A percentile compares a stretch with the other conserved stretches of the same genome.
phyloP scores from a whole-genome alignment of 2,329 filamentous ascomycete species.

The Ophiosphaerella narmari region DNA sequence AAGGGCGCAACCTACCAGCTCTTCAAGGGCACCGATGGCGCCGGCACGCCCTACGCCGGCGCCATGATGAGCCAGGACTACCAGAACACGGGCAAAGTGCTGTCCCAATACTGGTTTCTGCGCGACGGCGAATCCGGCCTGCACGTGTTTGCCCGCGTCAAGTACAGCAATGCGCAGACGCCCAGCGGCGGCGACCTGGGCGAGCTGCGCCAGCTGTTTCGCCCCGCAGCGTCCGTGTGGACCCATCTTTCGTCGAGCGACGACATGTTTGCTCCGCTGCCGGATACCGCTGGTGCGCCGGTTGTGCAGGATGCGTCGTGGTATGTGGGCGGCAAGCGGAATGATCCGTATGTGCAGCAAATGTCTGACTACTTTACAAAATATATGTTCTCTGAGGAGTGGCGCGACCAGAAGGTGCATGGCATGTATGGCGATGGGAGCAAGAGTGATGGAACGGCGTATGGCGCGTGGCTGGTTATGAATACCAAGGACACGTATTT shows the following conservation, averaged over 20 bases:
- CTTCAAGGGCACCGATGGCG: conserved; percentile 57
- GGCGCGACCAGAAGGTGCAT: conserved; percentile 63
- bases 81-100: conserved; percentile 60
- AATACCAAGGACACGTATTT: conserved; percentile 68
- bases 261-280: conserved; percentile 59
- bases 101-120: conserved; percentile 70
- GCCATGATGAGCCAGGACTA: conserved; percentile 65
- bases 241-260: conserved; percentile 64
- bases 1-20: conserved; percentile 57
- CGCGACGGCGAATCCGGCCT: conserved; percentile 66
- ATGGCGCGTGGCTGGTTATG: conserved; percentile 67
- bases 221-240: conserved; percentile 64
- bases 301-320: conserved; percentile 68
- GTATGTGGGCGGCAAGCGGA: conserved; percentile 60
- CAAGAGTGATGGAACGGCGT: conserved; percentile 57
- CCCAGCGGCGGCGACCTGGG: conserved; percentile 63
- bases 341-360: conserved; percentile 61
- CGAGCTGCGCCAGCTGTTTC: conserved; percentile 65
- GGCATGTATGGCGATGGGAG: conserved; percentile 60
- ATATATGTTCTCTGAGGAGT: conserved; percentile 65
- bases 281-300: conserved; percentile 49
- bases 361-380: conserved; percentile 69
- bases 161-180: conserved; percentile 62
- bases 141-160: conserved; percentile 64
- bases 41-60: conserved; percentile 60